Base-by-base conservation (phyloP, 352 stramenopile genomes). In the Globisporangium radiosum region DNA sequence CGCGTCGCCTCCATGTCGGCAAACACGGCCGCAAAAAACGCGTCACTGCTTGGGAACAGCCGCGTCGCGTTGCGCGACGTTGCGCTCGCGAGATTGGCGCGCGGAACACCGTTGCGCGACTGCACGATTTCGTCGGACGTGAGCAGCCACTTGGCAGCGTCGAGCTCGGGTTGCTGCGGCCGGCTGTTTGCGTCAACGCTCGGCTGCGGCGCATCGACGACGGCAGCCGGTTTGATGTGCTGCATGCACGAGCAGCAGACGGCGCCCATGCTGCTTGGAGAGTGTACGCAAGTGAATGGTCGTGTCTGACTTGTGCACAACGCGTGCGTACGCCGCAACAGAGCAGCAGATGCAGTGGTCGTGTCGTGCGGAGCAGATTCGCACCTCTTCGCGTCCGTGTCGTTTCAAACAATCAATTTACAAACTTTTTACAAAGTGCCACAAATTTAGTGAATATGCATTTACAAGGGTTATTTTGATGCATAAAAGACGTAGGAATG, bases 11-110 rank as follows among this genome's bases (percentile, higher is more conserved):
- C 60, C 60, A 66, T 57, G 45, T 66, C 60, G 10, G 36, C 40
- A 38, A 58, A 66, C 47, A 57, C 58, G 11, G 60, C 33, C 19
- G 60, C 56, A n/a, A 63, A 66, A 19, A 39, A 60, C 49, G 38
- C 48, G 45, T 56, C 60, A 9, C 60, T 57, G 47, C 54, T 54
- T 3, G 60, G 6, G 15, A 63, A 66, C n/a, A 62, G 38, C 49
- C 14, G 7, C 7, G 56, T 40, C 17, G 17, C 19, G 37, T 66
- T 66, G 7, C 19, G 38, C 0, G 11, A 14, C 19, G 54, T 45
- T 1, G 19, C 13, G 19, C 9, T 42, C 14, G 48, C 14, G 6
- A 66, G 47, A 7, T 66, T 54, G 0, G 10, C 1, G 13, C 60
- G 60, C 25, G n/a, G 6, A 14, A 47, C 25, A 13, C 57, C 51